These are phyloP conservation scores for Deuterostichococcus epilithicus DNA, from an alignment of 139 green algal genomes.

Conservation along the genomic window DNA sequence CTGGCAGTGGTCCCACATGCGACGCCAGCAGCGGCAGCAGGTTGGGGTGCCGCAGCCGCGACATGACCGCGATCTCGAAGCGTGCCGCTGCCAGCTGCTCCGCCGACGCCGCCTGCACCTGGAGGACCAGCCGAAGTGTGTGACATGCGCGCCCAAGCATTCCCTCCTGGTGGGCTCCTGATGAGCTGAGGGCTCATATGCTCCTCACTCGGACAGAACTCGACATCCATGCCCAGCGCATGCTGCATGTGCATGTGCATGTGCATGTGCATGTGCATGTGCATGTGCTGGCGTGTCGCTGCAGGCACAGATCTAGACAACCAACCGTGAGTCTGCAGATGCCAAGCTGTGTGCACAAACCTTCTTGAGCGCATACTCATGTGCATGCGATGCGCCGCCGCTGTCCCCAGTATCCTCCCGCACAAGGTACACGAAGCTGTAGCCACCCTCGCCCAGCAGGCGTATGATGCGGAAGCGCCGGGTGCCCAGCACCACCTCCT, in stretches of 20 bases:
- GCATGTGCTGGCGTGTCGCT: too few relatives aligned
- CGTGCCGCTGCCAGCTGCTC: constrained; percentile 38
- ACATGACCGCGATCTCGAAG: constrained; percentile 47
- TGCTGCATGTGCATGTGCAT: not conserved
- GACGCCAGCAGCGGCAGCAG: constrained; percentile 57
- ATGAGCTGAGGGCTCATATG: too few relatives aligned
- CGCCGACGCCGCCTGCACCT: constrained; percentile 41
- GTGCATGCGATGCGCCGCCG: not conserved
- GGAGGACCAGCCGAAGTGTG: not conserved
- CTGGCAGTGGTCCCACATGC: not conserved
- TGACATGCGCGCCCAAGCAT: too few relatives aligned
- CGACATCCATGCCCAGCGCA: too few relatives aligned
- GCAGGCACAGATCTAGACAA: too few relatives aligned
- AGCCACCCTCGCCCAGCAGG: constrained; percentile 75
- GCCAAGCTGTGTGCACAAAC: constrained; percentile 10
- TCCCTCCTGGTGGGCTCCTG: too few relatives aligned
- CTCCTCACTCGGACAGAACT: too few relatives aligned
- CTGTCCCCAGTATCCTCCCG: constrained; percentile 29
- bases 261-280: not conserved
- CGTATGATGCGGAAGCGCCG: constrained; percentile 26
- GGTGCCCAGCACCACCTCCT: constrained; percentile 6
- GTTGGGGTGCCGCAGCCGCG: constrained; percentile 52
- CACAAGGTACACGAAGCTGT: constrained; percentile 74
- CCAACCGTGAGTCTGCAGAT: not conserved
- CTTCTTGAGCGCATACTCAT: constrained; percentile 45